Base-by-base conservation (phyloP, 1,284 basidiomycete genomes). In the Ustilago nuda region DNA sequence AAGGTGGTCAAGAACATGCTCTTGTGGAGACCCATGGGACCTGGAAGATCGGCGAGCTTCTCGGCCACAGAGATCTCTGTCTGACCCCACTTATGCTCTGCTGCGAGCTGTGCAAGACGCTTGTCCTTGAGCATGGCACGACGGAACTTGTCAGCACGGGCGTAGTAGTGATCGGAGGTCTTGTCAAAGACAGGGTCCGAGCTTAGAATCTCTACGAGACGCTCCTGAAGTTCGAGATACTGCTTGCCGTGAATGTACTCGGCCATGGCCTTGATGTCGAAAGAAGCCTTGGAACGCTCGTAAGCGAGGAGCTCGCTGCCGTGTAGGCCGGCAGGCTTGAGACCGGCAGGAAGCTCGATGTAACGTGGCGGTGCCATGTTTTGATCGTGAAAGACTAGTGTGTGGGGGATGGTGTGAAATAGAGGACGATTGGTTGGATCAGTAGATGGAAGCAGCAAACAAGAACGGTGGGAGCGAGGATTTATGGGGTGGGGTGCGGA, bases 161-260 rank as follows among this genome's bases (percentile, higher is more conserved):
- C 76, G 55, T 84, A 69, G 80, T 86, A 87, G 72, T 80, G 90
- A 90, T 89, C 89, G 61, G 87, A 84, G 0, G 88, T 87, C 83
- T 92, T 92, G 85, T 91, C 89, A 72, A 93, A 92, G 35, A 66
- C 53, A 30, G 89, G 88, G 67, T 93, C 92, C 2, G 86, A 84
- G 35, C 88, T 86, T 59, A 93, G 84, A 15, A 91, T 72, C 2
- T 84, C 69, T 13, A 89, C 87, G 8, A 93, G 85, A 39, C 86
- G 86, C 30, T 88, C 76, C 54, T 89, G 89, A 33, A 75, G 89
- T 37, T 82, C 76, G 60, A 84, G 72, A 45, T 58, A 68, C n/a
- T 76, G 59, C 56, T 77, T 73, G 57, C 82, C 82, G 62, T 79
- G 76, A 32, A 84, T 76, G 72, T 83, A 84, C 41, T 73, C 65